These are phyloP conservation scores for Acanthamoeba lenticulata DNA, from an alignment of 208 protist species.

Conservation along the genomic window DNA sequence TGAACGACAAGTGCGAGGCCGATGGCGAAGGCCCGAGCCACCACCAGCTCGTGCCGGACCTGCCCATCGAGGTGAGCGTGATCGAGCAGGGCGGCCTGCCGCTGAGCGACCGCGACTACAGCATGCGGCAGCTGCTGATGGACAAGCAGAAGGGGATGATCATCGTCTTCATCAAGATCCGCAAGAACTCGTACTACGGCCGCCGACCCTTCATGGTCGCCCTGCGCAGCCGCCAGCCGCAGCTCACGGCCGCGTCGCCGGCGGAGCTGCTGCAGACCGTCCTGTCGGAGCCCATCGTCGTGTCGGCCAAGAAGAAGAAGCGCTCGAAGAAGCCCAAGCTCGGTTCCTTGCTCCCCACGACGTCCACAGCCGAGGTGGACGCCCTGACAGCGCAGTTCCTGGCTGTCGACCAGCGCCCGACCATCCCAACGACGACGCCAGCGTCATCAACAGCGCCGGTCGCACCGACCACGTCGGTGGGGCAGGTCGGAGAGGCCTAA, in stretches of 20 bases:
- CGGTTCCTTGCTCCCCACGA: too few relatives aligned
- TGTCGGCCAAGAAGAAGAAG: constrained; percentile 67
- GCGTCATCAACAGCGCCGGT: too few relatives aligned
- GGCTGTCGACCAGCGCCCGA: too few relatives aligned
- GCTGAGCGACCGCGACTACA: constrained; percentile 33
- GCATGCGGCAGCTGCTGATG: constrained; percentile 3
- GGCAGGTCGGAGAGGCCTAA: too few relatives aligned
- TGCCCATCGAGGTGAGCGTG: constrained; percentile 29
- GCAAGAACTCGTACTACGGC: constrained; percentile 54
- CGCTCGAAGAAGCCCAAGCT: neutral
- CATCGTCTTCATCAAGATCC: constrained; percentile 26
- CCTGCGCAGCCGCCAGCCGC: neutral
- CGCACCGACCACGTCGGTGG: too few relatives aligned
- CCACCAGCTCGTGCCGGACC: neutral
- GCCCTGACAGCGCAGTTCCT: too few relatives aligned
- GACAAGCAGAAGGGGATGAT: neutral
- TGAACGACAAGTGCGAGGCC: too few relatives aligned
- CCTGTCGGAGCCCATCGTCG: constrained; percentile 57
- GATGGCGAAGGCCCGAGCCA: too few relatives aligned
- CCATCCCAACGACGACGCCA: too few relatives aligned
- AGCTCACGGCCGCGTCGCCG: neutral
- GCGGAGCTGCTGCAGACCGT: neutral
- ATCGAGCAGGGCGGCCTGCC: neutral
- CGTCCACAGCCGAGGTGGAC: too few relatives aligned
- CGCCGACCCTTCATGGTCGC: neutral